Base-by-base conservation (phyloP, 2,329 filamentous ascomycete species). In the Aspergillus tanneri region DNA sequence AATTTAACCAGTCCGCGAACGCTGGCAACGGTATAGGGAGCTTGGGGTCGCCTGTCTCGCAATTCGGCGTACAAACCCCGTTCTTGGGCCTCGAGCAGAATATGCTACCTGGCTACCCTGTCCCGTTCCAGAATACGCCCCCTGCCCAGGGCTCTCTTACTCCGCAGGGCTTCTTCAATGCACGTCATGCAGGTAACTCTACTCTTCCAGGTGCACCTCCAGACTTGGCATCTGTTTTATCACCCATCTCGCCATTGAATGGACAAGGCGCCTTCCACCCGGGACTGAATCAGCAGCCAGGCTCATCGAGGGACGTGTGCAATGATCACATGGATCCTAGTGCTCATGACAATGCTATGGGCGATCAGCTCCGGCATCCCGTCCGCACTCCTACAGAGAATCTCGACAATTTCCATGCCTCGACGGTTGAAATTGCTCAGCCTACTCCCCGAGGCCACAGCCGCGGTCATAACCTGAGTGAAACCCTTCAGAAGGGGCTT, bases 401-500 rank as follows among this genome's bases (percentile, higher is more conserved):
- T 21, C 60, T 62, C 2, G 66, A 75, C 59, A 70, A 76, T 42
- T 74, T 66, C 57, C 72, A 67, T 52, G 63, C 59, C 21, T 65
- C 67, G 28, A 65, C 67, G 49, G 66, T 77, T 30, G 77, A 81
- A 47, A 82, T 85, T 57, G 78, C 77, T 21, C 77, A 82, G 38
- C 82, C 82, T 8, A 83, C 77, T 42, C 82, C 83, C 48, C 77
- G 78, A 56, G 78, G 78, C 28, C 80, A 84, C 30, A 58, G 54
- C 21, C 58, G 56, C 66, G 77, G 77, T 47, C 87, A 91, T 58
- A 90, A 90, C 57, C 78, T 88, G 32, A 90, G 86, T 60, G 80
- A 85, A 54, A 88, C 83, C 37, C 77, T 95, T 19, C 90, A 96
- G 65, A 86, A 85, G 53, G 90, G 93, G 57, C 86, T 95, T 47